Conservation (phyloP, 108 stramenopile genomes). For the Seminavis robusta region DNA sequence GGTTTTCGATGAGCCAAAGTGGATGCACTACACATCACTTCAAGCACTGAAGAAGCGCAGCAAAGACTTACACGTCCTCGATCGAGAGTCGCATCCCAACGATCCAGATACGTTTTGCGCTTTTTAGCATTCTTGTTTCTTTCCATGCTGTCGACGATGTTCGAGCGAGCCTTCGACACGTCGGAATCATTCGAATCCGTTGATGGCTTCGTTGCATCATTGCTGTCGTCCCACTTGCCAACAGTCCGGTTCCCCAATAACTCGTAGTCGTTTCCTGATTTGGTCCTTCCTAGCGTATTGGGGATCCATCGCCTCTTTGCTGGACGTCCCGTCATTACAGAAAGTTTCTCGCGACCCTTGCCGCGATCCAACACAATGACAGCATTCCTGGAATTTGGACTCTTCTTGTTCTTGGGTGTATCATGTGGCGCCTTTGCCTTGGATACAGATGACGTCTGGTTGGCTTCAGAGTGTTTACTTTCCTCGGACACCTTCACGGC, state of each 20-base stretch:
- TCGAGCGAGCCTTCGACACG: conserved; percentile 17
- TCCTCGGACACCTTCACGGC: too few species aligned
- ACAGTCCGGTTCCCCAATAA: conserved; percentile 57
- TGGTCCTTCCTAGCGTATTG: conserved; percentile 16
- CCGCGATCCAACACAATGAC: conserved; percentile 32
- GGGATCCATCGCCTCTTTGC: conserved; percentile 59
- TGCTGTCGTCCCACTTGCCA: conserved; percentile 59
- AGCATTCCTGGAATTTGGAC: conserved; percentile 14
- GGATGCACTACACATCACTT: too few species aligned
- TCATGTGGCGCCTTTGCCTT: background rate
- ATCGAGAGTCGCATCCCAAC: conserved; percentile 74
- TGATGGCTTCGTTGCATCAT: conserved; percentile 10
- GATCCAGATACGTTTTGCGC: conserved; percentile 63
- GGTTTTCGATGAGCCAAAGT: too few species aligned
- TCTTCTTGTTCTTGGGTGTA: background rate
- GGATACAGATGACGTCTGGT: too few species aligned
- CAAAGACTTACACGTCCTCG: too few species aligned
- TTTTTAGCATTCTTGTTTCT: conserved; percentile 49
- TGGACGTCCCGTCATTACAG: conserved; percentile 56
- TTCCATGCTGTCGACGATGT: conserved; percentile 36
- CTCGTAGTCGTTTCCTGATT: conserved; percentile 26
- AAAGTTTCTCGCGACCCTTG: conserved; percentile 47
- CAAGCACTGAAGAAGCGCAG: too few species aligned
- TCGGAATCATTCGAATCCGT: background rate
- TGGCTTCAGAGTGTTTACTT: too few species aligned